These are phyloP conservation scores for Fomitiporia mediterranea DNA, from an alignment of 1,284 basidiomycete genomes.

Conservation along the genomic window DNA sequence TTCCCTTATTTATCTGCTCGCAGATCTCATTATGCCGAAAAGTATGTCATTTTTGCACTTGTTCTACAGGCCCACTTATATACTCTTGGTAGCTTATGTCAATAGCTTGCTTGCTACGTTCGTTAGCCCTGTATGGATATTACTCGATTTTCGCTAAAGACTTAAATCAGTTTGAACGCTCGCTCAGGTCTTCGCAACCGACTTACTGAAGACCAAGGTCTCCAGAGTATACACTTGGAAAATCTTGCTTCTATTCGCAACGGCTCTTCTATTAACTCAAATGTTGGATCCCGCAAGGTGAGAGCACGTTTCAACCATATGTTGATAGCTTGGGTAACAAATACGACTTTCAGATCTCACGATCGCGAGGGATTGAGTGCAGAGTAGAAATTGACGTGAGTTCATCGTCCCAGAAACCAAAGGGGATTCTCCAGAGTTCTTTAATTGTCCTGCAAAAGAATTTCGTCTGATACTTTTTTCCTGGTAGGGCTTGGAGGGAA, in stretches of 20 bases:
- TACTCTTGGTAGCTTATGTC: background rate
- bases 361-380: background rate
- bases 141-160: background rate
- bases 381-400: background rate
- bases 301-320: background rate
- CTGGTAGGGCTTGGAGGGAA: no score
- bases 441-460: no score
- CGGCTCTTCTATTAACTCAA: background rate
- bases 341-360: background rate
- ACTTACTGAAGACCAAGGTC: background rate
- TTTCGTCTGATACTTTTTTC: no score
- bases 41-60: background rate
- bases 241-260: background rate
- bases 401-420: no score
- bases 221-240: background rate
- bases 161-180: background rate
- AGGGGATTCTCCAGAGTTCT: no score
- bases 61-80: background rate
- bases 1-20: slow-evolving; percentile 17
- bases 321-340: no score
- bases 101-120: background rate
- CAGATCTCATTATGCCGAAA: slow-evolving; percentile 6
- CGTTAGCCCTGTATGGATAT: background rate
- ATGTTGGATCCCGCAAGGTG: background rate
- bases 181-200: background rate